phyloP scores from a whole-genome alignment of 805 yeast species.

The Saccharomyces jurei region DNA sequence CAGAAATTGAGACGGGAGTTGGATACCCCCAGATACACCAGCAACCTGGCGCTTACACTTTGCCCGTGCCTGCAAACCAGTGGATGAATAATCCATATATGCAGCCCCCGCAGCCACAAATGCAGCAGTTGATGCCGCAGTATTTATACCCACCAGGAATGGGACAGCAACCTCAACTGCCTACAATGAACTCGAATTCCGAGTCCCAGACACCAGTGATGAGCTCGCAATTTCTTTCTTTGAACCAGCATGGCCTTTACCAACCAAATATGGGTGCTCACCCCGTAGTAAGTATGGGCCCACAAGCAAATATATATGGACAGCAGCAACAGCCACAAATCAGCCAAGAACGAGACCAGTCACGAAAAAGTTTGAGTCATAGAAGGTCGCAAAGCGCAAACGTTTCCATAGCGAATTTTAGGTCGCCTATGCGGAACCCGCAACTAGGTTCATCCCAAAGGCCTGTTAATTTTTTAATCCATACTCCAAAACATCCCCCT shows the following conservation, averaged over 20 bases:
- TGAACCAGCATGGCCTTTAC: neutral
- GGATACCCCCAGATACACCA: neutral
- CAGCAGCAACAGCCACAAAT: conserved; percentile 1
- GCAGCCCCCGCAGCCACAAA: conserved; percentile 3
- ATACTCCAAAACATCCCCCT: conserved; percentile 30
- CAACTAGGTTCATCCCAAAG: conserved; percentile 10
- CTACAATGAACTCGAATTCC: neutral
- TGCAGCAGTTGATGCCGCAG: neutral
- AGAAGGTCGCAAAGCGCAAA: conserved; percentile 25
- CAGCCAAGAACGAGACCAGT: neutral
- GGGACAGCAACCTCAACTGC: neutral
- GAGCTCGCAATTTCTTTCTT: neutral
- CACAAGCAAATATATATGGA: neutral
- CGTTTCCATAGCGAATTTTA: conserved; percentile 6
- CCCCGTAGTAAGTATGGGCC: neutral
- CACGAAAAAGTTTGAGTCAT: conserved; percentile 10
- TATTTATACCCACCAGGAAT: neutral
- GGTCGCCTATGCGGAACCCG: neutral
- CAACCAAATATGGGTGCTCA: neutral
- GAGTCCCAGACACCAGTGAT: neutral
- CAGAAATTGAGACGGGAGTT: conserved; percentile 3
- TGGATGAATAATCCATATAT: neutral
- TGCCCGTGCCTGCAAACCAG: neutral
- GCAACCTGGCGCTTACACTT: neutral
- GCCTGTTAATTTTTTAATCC: conserved; percentile 27